Base-by-base conservation (phyloP, 495 filamentous ascomycete genomes). In the Hypoxylon crocopeplum region DNA sequence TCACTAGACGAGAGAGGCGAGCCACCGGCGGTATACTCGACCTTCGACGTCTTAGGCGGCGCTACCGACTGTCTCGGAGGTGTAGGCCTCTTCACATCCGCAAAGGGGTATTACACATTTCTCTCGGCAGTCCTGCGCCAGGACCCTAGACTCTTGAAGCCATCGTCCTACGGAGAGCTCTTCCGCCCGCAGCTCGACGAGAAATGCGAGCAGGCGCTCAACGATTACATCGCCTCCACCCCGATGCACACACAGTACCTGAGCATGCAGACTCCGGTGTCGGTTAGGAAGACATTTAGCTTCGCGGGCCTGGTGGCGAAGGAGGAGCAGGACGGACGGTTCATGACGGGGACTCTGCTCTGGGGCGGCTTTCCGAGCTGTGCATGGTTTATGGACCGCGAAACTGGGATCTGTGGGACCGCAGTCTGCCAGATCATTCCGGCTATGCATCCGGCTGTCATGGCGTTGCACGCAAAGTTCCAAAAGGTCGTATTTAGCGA, bases 41-140 rank as follows among this genome's bases (percentile, higher is more conserved):
- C 19, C 15, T 62, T 59, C 16, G 62, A 66, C 20, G 44, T 62
- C 21, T 6, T 45, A 0, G 29, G 13, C 20, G 65, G 65, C 2
- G 32, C 17, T 13, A 58, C 44, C 7, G 79, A 79, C 12, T 78
- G 78, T 48, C 74, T 82, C 21, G 86, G 83, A 1, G 86, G 86
- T 1, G 75, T 74, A 7, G 86, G 86, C 1, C 30, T 81, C 15
- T 85, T 72, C 44, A 70, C 75, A 4, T 68, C 74, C 0, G 76
- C 79, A 4, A 60, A 36, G 11, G 79, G 80, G 41, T 85, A 79
- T 50, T 62, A 74, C 20, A 83, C 78, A 56, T 61, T 87, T 7
- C 66, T 87, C 41, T 74, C 70, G 13, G 76, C 73, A 2, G 29
- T 66, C 34, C 60, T 88, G 17, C 56, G 59, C 2, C 73, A 76